phyloP scores from a whole-genome alignment of 78 protist species.

The Pigoraptor vietnamica region DNA sequence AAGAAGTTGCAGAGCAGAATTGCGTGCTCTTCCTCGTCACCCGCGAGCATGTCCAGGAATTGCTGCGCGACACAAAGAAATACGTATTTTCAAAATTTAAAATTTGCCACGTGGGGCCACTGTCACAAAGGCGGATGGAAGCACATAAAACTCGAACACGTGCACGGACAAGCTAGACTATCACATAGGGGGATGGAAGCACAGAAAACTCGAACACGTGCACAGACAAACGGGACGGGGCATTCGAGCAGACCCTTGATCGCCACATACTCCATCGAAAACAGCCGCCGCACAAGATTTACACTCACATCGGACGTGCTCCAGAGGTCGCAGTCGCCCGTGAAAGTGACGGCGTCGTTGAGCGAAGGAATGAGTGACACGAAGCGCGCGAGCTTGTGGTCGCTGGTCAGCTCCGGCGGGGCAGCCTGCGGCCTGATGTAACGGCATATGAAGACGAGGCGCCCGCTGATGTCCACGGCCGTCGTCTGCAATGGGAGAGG shows the following conservation, averaged over 20 bases:
- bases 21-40: conserved; percentile 51
- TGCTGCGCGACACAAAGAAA: no score
- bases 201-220: background rate
- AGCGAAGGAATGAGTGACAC: conserved; percentile 37
- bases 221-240: background rate
- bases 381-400: background rate
- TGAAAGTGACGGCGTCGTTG: conserved; percentile 16
- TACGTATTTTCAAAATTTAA: background rate
- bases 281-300: no score
- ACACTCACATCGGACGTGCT: background rate
- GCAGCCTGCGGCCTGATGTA: conserved; percentile 15
- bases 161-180: no score
- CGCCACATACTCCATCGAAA: no score
- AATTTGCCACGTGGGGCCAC: no score
- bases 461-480: background rate
- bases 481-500: background rate
- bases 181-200: no score
- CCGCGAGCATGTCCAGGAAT: conserved; percentile 10
- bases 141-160: no score
- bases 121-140: no score
- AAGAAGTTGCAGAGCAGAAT: conserved; percentile 27
- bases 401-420: background rate
- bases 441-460: conserved; percentile 1
- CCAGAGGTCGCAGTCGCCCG: conserved; percentile 19
- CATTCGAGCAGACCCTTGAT: no score